Evolutionary conservation across 2,329 filamentous ascomycete species (phyloP).

Genomic region (Hypoxylon sp.): DNA sequence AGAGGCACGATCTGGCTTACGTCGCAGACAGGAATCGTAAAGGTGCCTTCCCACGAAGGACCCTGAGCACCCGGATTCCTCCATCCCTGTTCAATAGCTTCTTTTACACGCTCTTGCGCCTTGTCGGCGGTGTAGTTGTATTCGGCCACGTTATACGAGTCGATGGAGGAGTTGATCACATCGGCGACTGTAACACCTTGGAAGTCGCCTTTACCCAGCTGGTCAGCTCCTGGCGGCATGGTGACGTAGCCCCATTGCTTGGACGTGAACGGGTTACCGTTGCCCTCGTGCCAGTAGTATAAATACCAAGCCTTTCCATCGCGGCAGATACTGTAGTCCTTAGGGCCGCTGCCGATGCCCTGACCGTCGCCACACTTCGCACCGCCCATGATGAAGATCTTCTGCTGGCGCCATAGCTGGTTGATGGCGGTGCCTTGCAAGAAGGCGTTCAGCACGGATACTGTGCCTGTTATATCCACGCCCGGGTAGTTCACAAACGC

Average conservation of each 20-base stretch:
- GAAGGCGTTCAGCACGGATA: slow-evolving; percentile 15
- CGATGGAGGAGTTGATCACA: slow-evolving; percentile 31
- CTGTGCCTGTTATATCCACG: slow-evolving; percentile 13
- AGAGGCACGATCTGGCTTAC: slow-evolving; percentile 12
- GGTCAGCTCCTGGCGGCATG: slow-evolving; percentile 16
- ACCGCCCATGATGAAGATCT: slow-evolving; percentile 27
- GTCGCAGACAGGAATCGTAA: slow-evolving; percentile 22
- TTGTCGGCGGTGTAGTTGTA: slow-evolving; percentile 24
- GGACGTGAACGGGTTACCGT: slow-evolving; percentile 11
- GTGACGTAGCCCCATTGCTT: slow-evolving; percentile 28
- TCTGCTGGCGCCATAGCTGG: slow-evolving; percentile 25
- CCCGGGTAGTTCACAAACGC: slow-evolving; percentile 22
- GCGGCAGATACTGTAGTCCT: slow-evolving; percentile 21
- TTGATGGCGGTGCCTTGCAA: slow-evolving; percentile 22
- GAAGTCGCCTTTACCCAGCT: slow-evolving; percentile 16
- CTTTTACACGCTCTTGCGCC: slow-evolving; percentile 17
- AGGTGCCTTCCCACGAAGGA: slow-evolving; percentile 18
- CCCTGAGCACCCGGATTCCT: slow-evolving; percentile 13
- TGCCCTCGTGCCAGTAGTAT: slow-evolving; percentile 32
- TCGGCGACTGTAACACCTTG: slow-evolving; percentile 13
- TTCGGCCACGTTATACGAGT: slow-evolving; percentile 30
- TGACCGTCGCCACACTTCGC: slow-evolving; percentile 21
- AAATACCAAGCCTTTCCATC: slow-evolving; percentile 28
- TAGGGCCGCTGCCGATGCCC: slow-evolving; percentile 17
- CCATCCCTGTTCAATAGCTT: slow-evolving; percentile 17